Evolutionary conservation across 768 basidiomycete genomes (phyloP).

Genomic region (Lactifluus echinatus): DNA sequence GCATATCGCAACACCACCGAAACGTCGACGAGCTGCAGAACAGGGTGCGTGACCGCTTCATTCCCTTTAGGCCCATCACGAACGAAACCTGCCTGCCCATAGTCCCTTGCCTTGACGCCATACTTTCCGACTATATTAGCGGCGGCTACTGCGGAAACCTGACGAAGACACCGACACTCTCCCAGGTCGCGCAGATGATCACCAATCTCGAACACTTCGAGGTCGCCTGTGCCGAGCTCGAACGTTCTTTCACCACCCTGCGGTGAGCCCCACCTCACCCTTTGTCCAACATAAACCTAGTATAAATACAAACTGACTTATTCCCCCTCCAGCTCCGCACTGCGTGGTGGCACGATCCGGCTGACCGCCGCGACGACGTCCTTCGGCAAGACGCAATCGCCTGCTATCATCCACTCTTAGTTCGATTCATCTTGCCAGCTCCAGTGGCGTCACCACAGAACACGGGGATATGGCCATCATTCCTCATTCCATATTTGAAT

Average conservation of each 20-base stretch:
- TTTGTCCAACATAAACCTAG: not conserved
- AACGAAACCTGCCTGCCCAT: not conserved
- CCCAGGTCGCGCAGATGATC: slow-evolving; percentile 88
- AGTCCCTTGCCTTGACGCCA: slow-evolving; percentile 87
- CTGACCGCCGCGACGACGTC: slow-evolving; percentile 52
- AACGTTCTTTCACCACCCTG: slow-evolving; percentile 72
- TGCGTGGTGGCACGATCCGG: slow-evolving; percentile 73
- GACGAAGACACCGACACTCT: slow-evolving; percentile 64
- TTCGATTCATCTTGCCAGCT: no score
- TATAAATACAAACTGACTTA: not conserved
- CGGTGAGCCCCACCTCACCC: slow-evolving; percentile 41
- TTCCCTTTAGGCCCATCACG: not conserved
- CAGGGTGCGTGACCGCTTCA: slow-evolving; percentile 45
- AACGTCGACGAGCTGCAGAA: slow-evolving; percentile 87
- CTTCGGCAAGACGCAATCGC: slow-evolving; percentile 60
- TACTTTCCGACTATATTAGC: slow-evolving; percentile 70
- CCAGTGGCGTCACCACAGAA: no score
- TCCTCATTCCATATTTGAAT: no score
- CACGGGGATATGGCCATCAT: no score
- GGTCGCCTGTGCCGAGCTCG: slow-evolving; percentile 75
- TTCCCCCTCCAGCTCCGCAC: slow-evolving; percentile 50
- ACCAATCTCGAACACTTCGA: slow-evolving; percentile 91
- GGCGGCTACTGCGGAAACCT: slow-evolving; percentile 69
- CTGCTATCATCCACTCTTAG: slow-evolving; percentile 78
- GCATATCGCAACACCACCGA: slow-evolving; percentile 83